Percentiles rank a stretch among this genome's conserved stretches.
Evolutionary conservation across 257 asterid species (phyloP).

Genomic region (Gentiana macrophylla): DNA sequence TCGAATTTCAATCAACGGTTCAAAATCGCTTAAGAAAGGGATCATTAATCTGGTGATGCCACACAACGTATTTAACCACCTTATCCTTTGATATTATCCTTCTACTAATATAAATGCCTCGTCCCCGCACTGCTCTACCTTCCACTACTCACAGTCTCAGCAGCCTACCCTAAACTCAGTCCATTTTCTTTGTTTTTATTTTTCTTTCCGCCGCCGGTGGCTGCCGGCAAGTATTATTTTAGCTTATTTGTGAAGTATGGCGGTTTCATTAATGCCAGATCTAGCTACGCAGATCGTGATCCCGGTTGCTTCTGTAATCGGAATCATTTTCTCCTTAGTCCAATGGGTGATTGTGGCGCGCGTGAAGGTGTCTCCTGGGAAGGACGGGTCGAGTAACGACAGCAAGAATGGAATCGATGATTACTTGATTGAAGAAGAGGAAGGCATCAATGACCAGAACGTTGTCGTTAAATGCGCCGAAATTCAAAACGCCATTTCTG

Average conservation of each 20-base stretch:
- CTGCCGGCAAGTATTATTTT: constrained; percentile 11
- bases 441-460: constrained; percentile 55
- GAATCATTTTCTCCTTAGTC: constrained; percentile 58
- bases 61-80: constrained; percentile 1
- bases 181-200: no score
- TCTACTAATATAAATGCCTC: constrained; percentile 11
- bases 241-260: constrained; percentile 26
- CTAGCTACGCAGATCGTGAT: constrained; percentile 58
- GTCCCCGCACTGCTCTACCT: not conserved
- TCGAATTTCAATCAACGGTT: not conserved
- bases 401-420: constrained; percentile 54
- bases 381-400: constrained; percentile 20
- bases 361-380: constrained; percentile 43
- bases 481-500: constrained; percentile 76
- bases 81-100: not conserved
- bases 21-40: not conserved
- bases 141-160: constrained; percentile 1
- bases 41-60: constrained; percentile 2
- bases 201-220: constrained; percentile 12
- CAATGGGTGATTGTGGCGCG: constrained; percentile 70
- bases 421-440: constrained; percentile 86
- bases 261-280: constrained; percentile 47
- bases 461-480: constrained; percentile 80
- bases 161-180: not conserved
- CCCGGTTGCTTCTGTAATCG: constrained; percentile 65